phyloP scores from a whole-genome alignment of 305 asterid genomes.

The Fraxinus nigra region DNA sequence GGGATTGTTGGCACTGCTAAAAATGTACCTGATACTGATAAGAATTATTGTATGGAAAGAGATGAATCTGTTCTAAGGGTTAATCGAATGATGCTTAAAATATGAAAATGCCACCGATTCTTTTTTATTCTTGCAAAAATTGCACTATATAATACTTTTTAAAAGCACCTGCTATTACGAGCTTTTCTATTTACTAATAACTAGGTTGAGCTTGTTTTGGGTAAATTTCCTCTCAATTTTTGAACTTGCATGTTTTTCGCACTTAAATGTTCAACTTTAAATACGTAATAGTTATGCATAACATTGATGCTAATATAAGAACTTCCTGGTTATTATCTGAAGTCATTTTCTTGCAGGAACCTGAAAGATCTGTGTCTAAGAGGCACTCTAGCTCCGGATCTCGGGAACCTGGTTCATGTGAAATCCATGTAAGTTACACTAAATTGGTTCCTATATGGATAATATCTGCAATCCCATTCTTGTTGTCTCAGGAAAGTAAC shows the following conservation, averaged over 20 bases:
- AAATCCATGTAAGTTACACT: slow-evolving; percentile 60
- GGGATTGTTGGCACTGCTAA: neutral
- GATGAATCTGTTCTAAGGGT: neutral
- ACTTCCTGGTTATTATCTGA: neutral
- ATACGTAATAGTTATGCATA: neutral
- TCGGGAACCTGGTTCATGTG: slow-evolving; percentile 55
- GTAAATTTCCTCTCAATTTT: neutral
- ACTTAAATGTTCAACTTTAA: neutral
- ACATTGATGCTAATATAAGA: neutral
- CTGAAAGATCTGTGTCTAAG: slow-evolving; percentile 67
- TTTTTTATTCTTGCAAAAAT: neutral
- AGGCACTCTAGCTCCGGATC: slow-evolving; percentile 76
- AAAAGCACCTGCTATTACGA: neutral
- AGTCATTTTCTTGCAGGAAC: slow-evolving; percentile 43
- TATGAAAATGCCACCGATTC: neutral
- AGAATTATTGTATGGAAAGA: neutral
- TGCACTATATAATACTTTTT: neutral
- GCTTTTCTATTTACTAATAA: neutral
- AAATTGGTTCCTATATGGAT: neutral
- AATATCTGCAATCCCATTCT: neutral
- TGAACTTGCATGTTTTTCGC: neutral
- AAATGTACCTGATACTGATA: neutral
- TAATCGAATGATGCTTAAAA: neutral
- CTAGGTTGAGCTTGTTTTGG: neutral
- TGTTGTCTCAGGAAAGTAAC: neutral